Evolutionary conservation across 2,329 filamentous ascomycete genomes (phyloP).

Genomic region (Pochonia chlamydosporia): DNA sequence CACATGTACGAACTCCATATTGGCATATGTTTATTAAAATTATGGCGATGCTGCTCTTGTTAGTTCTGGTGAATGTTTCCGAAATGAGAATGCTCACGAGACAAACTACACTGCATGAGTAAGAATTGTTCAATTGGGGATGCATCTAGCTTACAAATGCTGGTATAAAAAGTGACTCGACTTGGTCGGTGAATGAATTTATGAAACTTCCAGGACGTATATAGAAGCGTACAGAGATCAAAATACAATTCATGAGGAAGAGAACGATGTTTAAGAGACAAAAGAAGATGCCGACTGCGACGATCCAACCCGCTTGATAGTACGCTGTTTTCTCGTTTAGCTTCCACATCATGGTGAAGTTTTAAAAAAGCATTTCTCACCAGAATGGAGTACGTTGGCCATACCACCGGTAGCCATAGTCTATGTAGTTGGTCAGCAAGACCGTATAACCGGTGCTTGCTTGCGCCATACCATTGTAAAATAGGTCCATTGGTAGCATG

Average conservation of each 20-base stretch:
- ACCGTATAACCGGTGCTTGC: background rate
- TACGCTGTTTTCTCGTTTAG: constrained; percentile 2
- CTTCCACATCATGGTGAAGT: background rate
- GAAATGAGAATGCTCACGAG: constrained; percentile 34
- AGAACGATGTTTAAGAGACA: constrained; percentile 59
- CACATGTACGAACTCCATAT: constrained; percentile 61
- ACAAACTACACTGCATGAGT: constrained; percentile 30
- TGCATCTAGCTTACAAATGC: constrained; percentile 41
- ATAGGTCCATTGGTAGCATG: constrained; percentile 64
- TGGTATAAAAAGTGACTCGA: constrained; percentile 73
- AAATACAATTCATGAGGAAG: constrained; percentile 55
- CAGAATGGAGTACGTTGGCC: constrained; percentile 44
- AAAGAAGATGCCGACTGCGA: constrained; percentile 53
- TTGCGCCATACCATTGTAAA: constrained; percentile 50
- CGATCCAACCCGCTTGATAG: constrained; percentile 43
- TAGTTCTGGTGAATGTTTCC: background rate
- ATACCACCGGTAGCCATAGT: constrained; percentile 50
- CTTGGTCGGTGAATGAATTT: constrained; percentile 67
- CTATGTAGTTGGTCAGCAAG: constrained; percentile 6
- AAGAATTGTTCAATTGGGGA: background rate
- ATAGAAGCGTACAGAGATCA: constrained; percentile 64
- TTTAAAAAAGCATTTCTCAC: background rate
- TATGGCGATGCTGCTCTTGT: constrained; percentile 49
- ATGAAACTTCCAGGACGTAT: constrained; percentile 65
- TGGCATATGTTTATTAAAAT: constrained; percentile 74